These are phyloP conservation scores for Saccharomycopsis babjevae DNA, from an alignment of 805 yeast genomes.

Conservation along the genomic window DNA sequence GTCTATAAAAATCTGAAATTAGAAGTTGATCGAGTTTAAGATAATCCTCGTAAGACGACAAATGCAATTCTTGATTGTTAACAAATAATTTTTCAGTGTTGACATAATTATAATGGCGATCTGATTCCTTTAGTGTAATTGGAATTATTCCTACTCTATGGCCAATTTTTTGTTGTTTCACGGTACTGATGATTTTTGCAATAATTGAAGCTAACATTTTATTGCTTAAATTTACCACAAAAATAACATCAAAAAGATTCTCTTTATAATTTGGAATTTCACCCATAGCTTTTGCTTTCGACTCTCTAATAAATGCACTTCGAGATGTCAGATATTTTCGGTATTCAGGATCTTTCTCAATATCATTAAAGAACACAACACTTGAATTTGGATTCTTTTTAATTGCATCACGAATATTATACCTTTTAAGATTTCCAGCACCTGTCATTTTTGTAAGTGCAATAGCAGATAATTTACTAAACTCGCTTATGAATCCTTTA, in stretches of 20 bases:
- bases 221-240: constrained; percentile 53
- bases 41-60: constrained; percentile 16
- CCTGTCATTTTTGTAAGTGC: constrained; percentile 5
- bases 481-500: constrained; percentile 30
- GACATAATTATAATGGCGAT: constrained; percentile 16
- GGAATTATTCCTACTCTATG: constrained; percentile 84
- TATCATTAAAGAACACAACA: constrained; percentile 67
- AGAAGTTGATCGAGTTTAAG: constrained; percentile 20
- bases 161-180: constrained; percentile 52
- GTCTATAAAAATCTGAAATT: constrained; percentile 11
- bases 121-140: constrained; percentile 24
- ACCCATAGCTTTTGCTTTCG: constrained; percentile 34
- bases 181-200: constrained; percentile 37
- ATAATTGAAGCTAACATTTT: constrained; percentile 40
- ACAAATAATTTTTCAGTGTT: constrained; percentile 14
- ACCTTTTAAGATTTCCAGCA: constrained; percentile 11
- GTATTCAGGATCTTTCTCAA: constrained; percentile 55
- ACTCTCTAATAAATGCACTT: constrained; percentile 34
- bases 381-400: constrained; percentile 25
- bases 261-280: constrained; percentile 61
- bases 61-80: constrained; percentile 17
- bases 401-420: constrained; percentile 4
- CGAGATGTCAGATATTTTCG: constrained; percentile 34
- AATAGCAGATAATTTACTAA: constrained; percentile 27
- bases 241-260: constrained; percentile 65